phyloP scores from a whole-genome alignment of 2,329 filamentous ascomycete genomes.

The Alternaria infectoria region DNA sequence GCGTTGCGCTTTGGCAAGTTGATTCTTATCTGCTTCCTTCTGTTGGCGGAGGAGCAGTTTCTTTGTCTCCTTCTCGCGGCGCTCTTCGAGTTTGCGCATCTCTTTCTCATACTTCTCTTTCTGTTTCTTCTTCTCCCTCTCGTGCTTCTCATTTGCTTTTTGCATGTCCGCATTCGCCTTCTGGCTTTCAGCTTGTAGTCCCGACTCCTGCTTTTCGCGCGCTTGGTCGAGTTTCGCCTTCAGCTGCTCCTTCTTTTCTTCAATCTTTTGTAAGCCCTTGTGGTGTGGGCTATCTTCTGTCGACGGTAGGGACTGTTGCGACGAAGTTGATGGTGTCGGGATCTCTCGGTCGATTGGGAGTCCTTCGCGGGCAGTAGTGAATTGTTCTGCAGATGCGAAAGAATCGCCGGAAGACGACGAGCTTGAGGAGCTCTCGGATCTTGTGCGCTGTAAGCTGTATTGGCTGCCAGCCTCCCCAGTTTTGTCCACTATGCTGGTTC shows the following conservation, averaged over 20 bases:
- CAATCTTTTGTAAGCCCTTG: constrained; percentile 67
- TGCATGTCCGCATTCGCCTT: constrained; percentile 60
- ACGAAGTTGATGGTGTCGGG: constrained; percentile 33
- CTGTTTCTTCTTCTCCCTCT: constrained; percentile 58
- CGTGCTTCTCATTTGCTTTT: constrained; percentile 69
- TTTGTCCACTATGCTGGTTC: constrained; percentile 45
- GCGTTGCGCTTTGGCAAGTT: constrained; percentile 54
- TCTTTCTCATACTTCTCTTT: constrained; percentile 51
- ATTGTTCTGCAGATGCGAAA: constrained; percentile 54
- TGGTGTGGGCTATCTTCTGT: constrained; percentile 38
- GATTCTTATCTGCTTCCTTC: constrained; percentile 63
- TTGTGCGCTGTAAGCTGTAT: constrained; percentile 28
- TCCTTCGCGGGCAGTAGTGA: constrained; percentile 44
- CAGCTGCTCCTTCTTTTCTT: constrained; percentile 63
- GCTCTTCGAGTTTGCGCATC: constrained; percentile 69
- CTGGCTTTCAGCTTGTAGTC: constrained; percentile 27
- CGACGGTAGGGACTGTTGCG: constrained; percentile 31
- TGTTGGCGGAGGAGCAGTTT: constrained; percentile 70
- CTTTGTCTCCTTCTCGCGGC: constrained; percentile 67
- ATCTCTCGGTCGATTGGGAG: constrained; percentile 32
- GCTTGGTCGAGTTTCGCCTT: constrained; percentile 67
- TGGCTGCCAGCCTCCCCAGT: constrained; percentile 9
- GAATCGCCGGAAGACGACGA: constrained; percentile 38
- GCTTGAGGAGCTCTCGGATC: constrained; percentile 34
- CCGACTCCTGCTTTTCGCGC: constrained; percentile 57